phyloP scores from a whole-genome alignment of 2,329 filamentous ascomycete species.

The Hortaea werneckii region DNA sequence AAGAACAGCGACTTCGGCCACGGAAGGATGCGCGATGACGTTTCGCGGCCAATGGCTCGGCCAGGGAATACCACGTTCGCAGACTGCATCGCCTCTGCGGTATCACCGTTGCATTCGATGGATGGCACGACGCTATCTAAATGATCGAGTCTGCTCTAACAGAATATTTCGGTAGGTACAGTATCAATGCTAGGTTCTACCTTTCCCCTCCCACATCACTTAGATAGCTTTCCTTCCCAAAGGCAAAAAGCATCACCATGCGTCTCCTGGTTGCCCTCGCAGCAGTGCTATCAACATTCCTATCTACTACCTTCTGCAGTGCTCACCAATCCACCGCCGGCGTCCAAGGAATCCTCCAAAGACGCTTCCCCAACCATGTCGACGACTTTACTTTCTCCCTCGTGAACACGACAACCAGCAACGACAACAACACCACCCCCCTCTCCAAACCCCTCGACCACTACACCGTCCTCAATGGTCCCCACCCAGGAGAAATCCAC shows the following conservation, averaged over 20 bases:
- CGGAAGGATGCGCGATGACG: background rate
- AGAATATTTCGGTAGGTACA: background rate
- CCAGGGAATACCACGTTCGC: background rate
- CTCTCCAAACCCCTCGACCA: conserved; percentile 4
- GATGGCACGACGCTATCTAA: background rate
- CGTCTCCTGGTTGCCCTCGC: background rate
- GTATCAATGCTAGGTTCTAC: background rate
- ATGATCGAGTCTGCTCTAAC: background rate
- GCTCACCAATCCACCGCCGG: conserved; percentile 6
- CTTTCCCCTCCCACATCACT: background rate
- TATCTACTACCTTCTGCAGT: background rate
- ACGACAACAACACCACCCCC: background rate
- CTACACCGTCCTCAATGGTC: conserved; percentile 11
- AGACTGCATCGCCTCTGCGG: background rate
- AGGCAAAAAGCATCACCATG: background rate
- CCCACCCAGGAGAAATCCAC: conserved; percentile 9
- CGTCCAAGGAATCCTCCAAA: conserved; percentile 8
- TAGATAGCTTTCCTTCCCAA: background rate
- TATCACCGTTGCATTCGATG: background rate
- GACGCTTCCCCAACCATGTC: conserved; percentile 7
- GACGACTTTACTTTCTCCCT: conserved; percentile 6
- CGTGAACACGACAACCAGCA: background rate
- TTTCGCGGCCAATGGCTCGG: background rate
- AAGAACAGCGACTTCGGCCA: background rate
- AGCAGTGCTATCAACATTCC: background rate